These are phyloP conservation scores for Neonectria neomacrospora DNA, from an alignment of 2,329 filamentous ascomycete species.

Conservation along the genomic window DNA sequence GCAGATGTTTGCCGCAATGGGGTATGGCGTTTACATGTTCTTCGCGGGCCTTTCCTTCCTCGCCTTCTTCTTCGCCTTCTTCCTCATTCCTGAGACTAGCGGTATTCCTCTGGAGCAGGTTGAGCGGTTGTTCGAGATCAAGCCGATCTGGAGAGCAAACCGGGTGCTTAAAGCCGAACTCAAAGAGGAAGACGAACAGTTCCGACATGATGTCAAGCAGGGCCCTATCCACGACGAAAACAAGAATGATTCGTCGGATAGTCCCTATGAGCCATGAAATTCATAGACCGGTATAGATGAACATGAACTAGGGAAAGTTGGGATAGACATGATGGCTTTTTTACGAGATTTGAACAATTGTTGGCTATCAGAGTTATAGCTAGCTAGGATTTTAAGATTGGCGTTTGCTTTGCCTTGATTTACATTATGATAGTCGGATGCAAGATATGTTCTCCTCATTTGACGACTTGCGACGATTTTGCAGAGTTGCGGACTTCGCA, in stretches of 20 bases:
- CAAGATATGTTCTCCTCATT: too few relatives aligned
- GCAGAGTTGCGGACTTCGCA: too few relatives aligned
- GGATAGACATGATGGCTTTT: too few relatives aligned
- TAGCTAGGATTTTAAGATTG: too few relatives aligned
- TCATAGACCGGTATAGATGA: too few relatives aligned
- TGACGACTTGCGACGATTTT: too few relatives aligned
- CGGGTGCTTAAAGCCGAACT: slow-evolving; percentile 36
- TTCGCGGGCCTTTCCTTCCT: slow-evolving; percentile 62
- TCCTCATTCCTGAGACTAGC: slow-evolving; percentile 64
- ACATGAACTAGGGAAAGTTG: too few relatives aligned
- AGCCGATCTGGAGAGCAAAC: slow-evolving; percentile 40
- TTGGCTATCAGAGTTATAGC: too few relatives aligned
- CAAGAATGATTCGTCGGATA: slow-evolving; percentile 15
- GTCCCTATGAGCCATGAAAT: slow-evolving; percentile 3
- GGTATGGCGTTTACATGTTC: slow-evolving; percentile 66
- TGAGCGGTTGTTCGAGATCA: slow-evolving; percentile 58
- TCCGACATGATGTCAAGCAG: slow-evolving; percentile 38
- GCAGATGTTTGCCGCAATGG: slow-evolving; percentile 59
- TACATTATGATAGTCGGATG: too few relatives aligned
- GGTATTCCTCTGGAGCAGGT: slow-evolving; percentile 63
- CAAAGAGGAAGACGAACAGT: slow-evolving; percentile 34
- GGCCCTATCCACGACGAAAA: slow-evolving; percentile 16
- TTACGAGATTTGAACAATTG: too few relatives aligned
- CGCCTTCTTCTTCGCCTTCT: slow-evolving; percentile 60
- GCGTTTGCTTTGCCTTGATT: too few relatives aligned